Evolutionary conservation across 2,329 filamentous ascomycete species (phyloP), one percentile per base, ranked within the genome.

Genomic region (Pyrenophora seminiperda): DNA sequence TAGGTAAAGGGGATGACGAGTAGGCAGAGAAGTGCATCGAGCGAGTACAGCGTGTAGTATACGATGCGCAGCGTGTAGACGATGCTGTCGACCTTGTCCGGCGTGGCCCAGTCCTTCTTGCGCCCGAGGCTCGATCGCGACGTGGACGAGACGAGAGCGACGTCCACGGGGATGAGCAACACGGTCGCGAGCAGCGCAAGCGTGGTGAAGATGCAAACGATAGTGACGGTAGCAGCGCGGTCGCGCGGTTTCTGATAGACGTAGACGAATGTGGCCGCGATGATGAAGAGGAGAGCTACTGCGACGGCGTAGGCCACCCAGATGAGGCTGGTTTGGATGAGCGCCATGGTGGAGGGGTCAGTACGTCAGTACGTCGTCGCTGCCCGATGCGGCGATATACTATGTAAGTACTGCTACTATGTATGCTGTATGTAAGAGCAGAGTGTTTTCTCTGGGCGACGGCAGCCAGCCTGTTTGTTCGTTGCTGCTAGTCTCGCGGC

Each of bases 41-140:
- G 78, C 63, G 90, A 94, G 77, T 97, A 99, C 0, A 99, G 81
- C 0, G 86, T 81, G 74, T 97, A 97, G 77, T 99, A 99, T 49
- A 96, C 88, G 50, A 95, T 82, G 71, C 90, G 90, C 58, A 99
- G 81, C 0, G 90, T 91, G 56, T 85, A 81, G 13, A 93, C 79
- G 47, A 97, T 96, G 56, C 83, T 82, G 56, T 89, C 82, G 52
- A 97, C 85, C 44, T 85, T 85, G 58, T 88, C 83, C 19, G 90
- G 89, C 0, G 90, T 95, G 9, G 94, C 94, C 94, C 94, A 99
- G 62, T 93, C 87, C 74, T 97, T 97, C 77, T 96, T 95, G 40
- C 82, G 82, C 51, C 94, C 94, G 27, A 88, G 79, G 40, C 85
- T 83, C 5, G 87, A 83, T 47, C 86, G 86, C 11, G 86, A 88